These are phyloP conservation scores for Coniochaeta pulveracea DNA, from an alignment of 2,329 filamentous ascomycete species.

Conservation along the genomic window DNA sequence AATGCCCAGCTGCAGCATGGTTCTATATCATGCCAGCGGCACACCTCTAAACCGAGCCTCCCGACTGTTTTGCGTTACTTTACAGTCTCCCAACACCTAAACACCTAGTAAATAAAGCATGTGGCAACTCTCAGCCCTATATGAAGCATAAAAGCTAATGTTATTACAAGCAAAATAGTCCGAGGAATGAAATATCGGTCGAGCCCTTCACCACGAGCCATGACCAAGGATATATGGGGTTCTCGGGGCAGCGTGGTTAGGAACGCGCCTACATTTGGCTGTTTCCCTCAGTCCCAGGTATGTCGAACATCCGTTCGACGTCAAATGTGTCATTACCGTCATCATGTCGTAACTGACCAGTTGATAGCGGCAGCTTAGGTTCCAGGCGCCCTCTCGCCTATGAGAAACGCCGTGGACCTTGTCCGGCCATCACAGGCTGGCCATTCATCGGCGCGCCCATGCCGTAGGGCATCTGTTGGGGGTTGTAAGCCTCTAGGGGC, in stretches of 20 bases:
- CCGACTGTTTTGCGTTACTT: conserved; percentile 7
- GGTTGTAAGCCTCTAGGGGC: conserved; percentile 39
- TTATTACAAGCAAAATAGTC: conserved; percentile 31
- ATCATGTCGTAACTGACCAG: conserved; percentile 3
- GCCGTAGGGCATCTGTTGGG: conserved; percentile 47
- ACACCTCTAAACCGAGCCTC: conserved; percentile 1
- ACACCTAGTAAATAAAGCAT: conserved; percentile 12
- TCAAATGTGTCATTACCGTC: conserved; percentile 2
- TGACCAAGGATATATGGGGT: too few relatives aligned
- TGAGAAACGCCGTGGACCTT: conserved; percentile 45
- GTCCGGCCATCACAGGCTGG: conserved; percentile 44
- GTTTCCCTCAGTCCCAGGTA: too few relatives aligned
- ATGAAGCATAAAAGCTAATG: conserved; percentile 17
- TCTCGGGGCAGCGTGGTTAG: too few relatives aligned
- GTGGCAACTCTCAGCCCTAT: conserved; percentile 8
- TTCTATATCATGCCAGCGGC: too few relatives aligned
- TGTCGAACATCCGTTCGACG: too few relatives aligned
- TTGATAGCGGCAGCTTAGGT: conserved; percentile 1
- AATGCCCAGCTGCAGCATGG: too few relatives aligned
- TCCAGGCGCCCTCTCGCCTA: conserved; percentile 14
- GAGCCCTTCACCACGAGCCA: too few relatives aligned
- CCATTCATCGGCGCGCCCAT: conserved; percentile 41
- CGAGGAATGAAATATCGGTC: too few relatives aligned
- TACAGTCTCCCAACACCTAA: conserved; percentile 7
- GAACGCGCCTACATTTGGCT: too few relatives aligned